Evolutionary conservation across 2,329 filamentous ascomycete genomes (phyloP).

Genomic region (Aspergillus quadrilineatus): DNA sequence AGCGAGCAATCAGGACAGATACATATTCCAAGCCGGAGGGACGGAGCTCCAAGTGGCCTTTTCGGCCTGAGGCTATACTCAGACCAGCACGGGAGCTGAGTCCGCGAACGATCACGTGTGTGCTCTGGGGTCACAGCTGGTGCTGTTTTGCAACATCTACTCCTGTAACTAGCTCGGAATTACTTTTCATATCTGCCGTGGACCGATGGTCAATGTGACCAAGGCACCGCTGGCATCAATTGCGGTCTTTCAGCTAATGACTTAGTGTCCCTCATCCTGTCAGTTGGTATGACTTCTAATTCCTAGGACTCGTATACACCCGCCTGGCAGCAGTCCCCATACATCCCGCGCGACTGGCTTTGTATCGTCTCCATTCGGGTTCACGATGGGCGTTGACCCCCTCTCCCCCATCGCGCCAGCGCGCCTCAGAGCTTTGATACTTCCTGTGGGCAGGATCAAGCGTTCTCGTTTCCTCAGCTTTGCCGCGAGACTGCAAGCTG

Average conservation of each 20-base stretch:
- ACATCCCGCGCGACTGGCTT: constrained; percentile 32
- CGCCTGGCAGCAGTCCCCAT: constrained; percentile 34
- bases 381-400: constrained; percentile 81
- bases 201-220: background rate
- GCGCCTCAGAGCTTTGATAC: constrained; percentile 80
- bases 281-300: constrained; percentile 21
- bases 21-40: background rate
- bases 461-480: constrained; percentile 76
- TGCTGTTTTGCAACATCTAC: background rate
- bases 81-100: too few relatives aligned
- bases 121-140: background rate
- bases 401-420: constrained; percentile 88
- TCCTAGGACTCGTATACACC: constrained; percentile 19
- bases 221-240: background rate
- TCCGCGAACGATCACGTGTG: background rate
- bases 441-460: constrained; percentile 85
- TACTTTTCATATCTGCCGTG: constrained; percentile 1
- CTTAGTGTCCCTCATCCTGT: background rate
- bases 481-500: constrained; percentile 71
- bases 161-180: background rate
- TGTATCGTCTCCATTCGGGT: constrained; percentile 38
- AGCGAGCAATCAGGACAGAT: background rate
- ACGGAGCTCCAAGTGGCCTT: constrained; percentile 25
- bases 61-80: constrained; percentile 14
- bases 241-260: background rate